These are phyloP conservation scores for Ophiostoma ulmi DNA, from an alignment of 2,329 filamentous ascomycete species.

Conservation along the genomic window DNA sequence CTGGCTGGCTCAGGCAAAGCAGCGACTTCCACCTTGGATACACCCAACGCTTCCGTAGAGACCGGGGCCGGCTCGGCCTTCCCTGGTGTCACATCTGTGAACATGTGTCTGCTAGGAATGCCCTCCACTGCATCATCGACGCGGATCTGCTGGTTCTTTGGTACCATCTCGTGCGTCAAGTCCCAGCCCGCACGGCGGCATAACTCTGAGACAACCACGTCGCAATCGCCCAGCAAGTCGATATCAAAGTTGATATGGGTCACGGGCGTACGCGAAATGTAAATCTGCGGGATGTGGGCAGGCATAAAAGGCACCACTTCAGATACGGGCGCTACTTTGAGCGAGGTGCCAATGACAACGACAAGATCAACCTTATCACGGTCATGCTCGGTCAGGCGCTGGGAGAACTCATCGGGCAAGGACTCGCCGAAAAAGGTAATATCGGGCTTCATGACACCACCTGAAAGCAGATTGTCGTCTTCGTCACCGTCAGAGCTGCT, in stretches of 20 bases:
- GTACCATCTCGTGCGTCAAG: constrained; percentile 76
- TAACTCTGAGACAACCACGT: constrained; percentile 81
- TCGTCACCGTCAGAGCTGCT: constrained; percentile 34
- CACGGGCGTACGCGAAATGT: constrained; percentile 80
- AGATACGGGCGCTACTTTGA: constrained; percentile 92
- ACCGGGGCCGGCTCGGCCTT: not conserved
- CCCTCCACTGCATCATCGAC: constrained; percentile 46
- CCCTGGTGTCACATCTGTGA: constrained; percentile 31
- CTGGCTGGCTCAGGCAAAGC: not conserved
- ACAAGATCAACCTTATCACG: constrained; percentile 77
- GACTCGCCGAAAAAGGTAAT: constrained; percentile 97
- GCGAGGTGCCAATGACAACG: constrained; percentile 89
- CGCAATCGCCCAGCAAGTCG: constrained; percentile 91
- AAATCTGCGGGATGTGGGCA: constrained; percentile 78
- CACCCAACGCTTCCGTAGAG: not conserved
- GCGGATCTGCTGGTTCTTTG: constrained; percentile 57
- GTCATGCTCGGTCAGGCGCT: constrained; percentile 75
- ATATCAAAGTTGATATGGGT: constrained; percentile 93
- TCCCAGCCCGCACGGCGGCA: constrained; percentile 77
- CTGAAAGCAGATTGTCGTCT: constrained; percentile 40
- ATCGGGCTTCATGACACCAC: constrained; percentile 88
- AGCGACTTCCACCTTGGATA: constrained; percentile 10
- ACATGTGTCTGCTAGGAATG: constrained; percentile 42
- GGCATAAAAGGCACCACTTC: constrained; percentile 82
- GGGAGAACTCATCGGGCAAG: constrained; percentile 76